These are phyloP conservation scores for Chlamydomonas sp. DNA, from an alignment of 139 green algal species.

Conservation along the genomic window DNA sequence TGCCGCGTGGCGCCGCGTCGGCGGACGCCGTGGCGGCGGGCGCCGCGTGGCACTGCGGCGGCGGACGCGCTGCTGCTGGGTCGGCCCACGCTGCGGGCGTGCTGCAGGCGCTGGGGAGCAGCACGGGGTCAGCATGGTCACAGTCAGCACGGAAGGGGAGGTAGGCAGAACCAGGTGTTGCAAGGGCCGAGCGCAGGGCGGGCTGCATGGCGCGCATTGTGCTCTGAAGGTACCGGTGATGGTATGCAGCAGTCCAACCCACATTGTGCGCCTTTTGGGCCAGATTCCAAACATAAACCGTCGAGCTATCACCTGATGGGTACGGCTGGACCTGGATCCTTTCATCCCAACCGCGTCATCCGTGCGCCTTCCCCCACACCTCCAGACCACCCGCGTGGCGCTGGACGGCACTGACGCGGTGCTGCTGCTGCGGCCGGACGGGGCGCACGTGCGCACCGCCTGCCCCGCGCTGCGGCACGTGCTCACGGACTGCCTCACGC, in stretches of 20 bases:
- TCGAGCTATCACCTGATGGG: no score
- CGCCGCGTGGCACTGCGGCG: not conserved
- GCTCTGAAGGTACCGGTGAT: no score
- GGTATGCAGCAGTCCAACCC: no score
- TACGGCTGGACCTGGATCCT: no score
- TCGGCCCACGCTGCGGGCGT: not conserved
- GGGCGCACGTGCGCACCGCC: constrained; percentile 3
- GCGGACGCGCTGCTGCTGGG: constrained; percentile 35
- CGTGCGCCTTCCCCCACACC: no score
- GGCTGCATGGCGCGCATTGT: no score
- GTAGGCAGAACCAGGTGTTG: not conserved
- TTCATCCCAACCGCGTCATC: no score
- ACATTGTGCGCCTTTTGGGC: no score
- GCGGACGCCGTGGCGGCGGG: constrained; percentile 17
- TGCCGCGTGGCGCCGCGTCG: not conserved
- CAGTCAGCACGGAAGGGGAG: not conserved
- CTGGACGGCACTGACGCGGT: not conserved
- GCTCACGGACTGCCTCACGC: constrained; percentile 12
- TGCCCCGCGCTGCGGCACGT: constrained; percentile 16
- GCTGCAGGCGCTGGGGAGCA: constrained; percentile 12
- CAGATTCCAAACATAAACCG: no score
- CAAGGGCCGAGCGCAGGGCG: no score
- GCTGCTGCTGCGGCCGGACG: constrained; percentile 9
- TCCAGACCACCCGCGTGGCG: not conserved
- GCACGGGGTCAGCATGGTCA: not conserved